Evolutionary conservation across 2,329 filamentous ascomycete species (phyloP).

Genomic region (Penicillium rolfsii): DNA sequence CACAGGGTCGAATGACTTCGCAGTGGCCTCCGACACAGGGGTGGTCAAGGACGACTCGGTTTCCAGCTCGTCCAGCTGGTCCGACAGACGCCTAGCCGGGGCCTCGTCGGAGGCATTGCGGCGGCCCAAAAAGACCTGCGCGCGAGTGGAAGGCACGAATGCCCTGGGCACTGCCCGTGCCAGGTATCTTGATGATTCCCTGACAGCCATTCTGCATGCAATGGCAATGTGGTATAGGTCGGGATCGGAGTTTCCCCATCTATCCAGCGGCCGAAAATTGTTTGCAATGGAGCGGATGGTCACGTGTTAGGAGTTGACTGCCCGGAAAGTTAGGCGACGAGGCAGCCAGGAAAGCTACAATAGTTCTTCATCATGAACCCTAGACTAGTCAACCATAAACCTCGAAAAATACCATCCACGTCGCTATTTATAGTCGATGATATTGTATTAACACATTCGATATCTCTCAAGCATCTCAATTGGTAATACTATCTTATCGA

Average conservation of each 20-base stretch:
- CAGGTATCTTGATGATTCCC: constrained; percentile 45
- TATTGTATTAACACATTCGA: neutral
- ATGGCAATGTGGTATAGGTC: constrained; percentile 24
- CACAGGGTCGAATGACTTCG: constrained; percentile 56
- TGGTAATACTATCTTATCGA: neutral
- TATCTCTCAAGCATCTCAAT: neutral
- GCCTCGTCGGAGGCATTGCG: constrained; percentile 55
- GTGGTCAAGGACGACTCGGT: constrained; percentile 50
- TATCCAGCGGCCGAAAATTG: constrained; percentile 35
- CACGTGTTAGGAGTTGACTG: constrained; percentile 20
- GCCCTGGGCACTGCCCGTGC: constrained; percentile 43
- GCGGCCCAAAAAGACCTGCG: constrained; percentile 39
- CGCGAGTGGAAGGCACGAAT: constrained; percentile 35
- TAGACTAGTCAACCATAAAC: neutral
- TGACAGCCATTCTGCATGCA: constrained; percentile 42
- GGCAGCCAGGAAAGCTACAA: neutral
- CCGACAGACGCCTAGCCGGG: constrained; percentile 34
- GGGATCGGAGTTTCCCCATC: constrained; percentile 23
- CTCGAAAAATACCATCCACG: neutral
- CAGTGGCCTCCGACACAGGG: constrained; percentile 43
- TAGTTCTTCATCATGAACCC: neutral
- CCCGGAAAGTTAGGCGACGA: constrained; percentile 17
- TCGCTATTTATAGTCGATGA: neutral
- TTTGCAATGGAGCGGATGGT: constrained; percentile 26
- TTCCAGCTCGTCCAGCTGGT: constrained; percentile 51